Percentiles rank a stretch among this genome's conserved stretches.
These are phyloP conservation scores for Sicyos baderoa DNA, from an alignment of 306 rosid species.

Conservation along the genomic window DNA sequence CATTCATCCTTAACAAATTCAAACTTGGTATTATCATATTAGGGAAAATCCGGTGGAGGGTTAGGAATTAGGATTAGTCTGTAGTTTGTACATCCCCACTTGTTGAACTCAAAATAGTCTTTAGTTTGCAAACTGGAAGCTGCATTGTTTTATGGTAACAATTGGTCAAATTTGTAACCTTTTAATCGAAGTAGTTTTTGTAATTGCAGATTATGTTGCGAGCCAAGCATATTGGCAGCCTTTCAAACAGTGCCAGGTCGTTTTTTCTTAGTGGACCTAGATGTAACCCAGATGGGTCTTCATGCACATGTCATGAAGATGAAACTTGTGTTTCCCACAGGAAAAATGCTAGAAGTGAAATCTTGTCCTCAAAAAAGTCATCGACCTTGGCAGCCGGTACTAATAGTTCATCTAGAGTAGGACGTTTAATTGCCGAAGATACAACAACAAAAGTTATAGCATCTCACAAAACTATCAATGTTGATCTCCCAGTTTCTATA, in stretches of 20 bases:
- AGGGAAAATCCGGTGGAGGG: neutral
- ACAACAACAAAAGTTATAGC: conserved; percentile 27
- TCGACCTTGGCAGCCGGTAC: conserved; percentile 30
- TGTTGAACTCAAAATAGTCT: neutral
- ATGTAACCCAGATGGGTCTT: conserved; percentile 62
- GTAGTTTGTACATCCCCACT: too few species aligned
- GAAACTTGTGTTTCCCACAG: conserved; percentile 57
- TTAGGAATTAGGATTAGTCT: neutral
- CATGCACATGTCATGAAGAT: conserved; percentile 74
- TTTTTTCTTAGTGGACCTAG: conserved; percentile 61
- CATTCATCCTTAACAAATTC: neutral
- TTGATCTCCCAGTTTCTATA: conserved; percentile 26
- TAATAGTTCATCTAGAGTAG: conserved; percentile 36
- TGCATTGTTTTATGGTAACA: neutral
- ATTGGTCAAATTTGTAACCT: neutral
- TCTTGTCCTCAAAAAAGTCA: conserved; percentile 38
- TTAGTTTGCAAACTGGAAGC: neutral
- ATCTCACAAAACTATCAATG: conserved; percentile 33
- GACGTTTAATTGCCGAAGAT: conserved; percentile 35
- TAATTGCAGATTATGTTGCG: conserved; percentile 57
- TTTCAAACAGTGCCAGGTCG: conserved; percentile 75
- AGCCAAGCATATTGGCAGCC: conserved; percentile 61
- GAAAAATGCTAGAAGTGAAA: conserved; percentile 41
- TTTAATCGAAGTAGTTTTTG: conserved; percentile 8
- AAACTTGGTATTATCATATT: neutral